These are phyloP conservation scores for Mycena filopes DNA, from an alignment of 768 basidiomycete genomes.

Conservation along the genomic window DNA sequence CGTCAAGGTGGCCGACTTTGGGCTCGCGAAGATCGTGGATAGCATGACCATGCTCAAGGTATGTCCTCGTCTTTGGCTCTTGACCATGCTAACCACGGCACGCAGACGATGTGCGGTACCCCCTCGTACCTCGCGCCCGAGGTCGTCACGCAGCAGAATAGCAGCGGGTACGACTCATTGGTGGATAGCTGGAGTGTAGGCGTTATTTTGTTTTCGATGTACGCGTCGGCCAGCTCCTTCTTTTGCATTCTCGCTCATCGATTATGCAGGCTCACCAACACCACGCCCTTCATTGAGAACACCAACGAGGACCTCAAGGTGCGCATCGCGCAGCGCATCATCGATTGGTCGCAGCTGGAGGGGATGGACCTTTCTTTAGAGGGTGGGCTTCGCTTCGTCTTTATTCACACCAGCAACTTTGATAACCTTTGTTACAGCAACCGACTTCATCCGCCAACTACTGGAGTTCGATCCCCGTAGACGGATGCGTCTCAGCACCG, in stretches of 20 bases:
- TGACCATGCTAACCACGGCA: constrained; percentile 4
- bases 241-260: constrained; percentile 1
- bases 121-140: constrained; percentile 95
- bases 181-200: constrained; percentile 99
- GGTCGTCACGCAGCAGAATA: constrained; percentile 75
- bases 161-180: constrained; percentile 82
- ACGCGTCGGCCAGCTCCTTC: constrained; percentile 39
- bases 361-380: constrained; percentile 32
- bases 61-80: constrained; percentile 35
- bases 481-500: constrained; percentile 79
- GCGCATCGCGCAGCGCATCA: constrained; percentile 64
- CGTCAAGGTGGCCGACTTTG: constrained; percentile 96
- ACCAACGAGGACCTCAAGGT: constrained; percentile 64
- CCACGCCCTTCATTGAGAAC: constrained; percentile 84
- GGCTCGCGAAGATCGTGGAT: constrained; percentile 92
- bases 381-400: constrained; percentile 12
- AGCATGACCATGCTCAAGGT: constrained; percentile 82
- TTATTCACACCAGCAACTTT: not conserved
- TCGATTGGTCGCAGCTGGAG: constrained; percentile 69
- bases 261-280: constrained; percentile 81
- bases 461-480: constrained; percentile 69
- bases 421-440: constrained; percentile 49
- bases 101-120: constrained; percentile 94
- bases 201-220: constrained; percentile 95
- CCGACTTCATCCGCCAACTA: constrained; percentile 73